These are phyloP conservation scores for Lotus japonicus DNA, from an alignment of 306 rosid species.

Conservation along the genomic window DNA sequence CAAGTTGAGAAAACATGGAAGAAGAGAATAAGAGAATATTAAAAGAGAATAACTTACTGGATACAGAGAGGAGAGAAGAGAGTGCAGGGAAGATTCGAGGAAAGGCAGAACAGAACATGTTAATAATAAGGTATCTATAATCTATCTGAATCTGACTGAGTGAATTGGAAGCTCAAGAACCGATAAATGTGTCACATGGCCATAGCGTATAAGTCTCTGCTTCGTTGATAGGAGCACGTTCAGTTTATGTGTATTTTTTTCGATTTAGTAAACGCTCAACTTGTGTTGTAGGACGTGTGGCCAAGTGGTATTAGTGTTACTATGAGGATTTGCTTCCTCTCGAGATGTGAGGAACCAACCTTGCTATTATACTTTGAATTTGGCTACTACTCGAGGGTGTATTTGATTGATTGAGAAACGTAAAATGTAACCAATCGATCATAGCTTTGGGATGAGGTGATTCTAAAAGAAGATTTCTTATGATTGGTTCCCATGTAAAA, in stretches of 20 bases:
- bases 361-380: background rate
- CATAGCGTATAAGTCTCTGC: constrained; percentile 45
- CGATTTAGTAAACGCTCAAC: background rate
- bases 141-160: constrained; percentile 2
- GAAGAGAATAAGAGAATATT: constrained; percentile 1
- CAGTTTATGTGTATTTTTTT: background rate
- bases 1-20: constrained; percentile 15
- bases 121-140: background rate
- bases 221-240: constrained; percentile 35
- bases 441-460: too few species aligned
- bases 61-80: constrained; percentile 43
- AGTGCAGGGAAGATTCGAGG: constrained; percentile 35
- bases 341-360: too few species aligned
- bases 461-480: too few species aligned
- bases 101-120: constrained; percentile 13
- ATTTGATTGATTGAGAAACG: background rate
- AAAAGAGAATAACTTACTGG: constrained; percentile 38
- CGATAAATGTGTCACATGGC: constrained; percentile 90
- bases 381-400: background rate
- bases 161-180: constrained; percentile 45
- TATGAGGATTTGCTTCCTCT: too few species aligned
- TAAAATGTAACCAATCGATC: too few species aligned
- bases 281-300: too few species aligned
- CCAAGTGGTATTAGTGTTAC: too few species aligned
- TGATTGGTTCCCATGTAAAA: too few species aligned